Base-by-base conservation (phyloP, 2,329 filamentous ascomycete genomes). In the Escovopsis weberi region DNA sequence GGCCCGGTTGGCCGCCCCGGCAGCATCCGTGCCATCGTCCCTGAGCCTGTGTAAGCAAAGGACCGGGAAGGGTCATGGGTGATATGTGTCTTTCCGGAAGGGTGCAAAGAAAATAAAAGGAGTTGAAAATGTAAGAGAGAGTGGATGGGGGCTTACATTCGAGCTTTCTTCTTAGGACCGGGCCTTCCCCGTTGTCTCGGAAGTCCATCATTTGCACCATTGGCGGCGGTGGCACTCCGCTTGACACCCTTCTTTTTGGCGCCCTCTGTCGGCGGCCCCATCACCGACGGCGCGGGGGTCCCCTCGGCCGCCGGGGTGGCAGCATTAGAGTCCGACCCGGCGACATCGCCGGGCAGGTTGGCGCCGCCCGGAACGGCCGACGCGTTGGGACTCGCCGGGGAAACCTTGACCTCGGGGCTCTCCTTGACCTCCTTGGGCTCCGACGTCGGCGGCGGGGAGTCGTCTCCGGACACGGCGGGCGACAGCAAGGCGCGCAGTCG, bases 81-180 rank as follows among this genome's bases (percentile, higher is more conserved):
- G 19, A 23, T 15, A 15, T 15, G 15, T 15, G 15, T 15, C 15
- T 15, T 15, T 15, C 15, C 26, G 12, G 23, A 15, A 28, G 10
- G 26, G 26, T 26, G 33, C 33, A 45, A 43, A 32, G 34, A 12
- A 15, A 30, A 41, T 43, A 44, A 37, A 43, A 26, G 43, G 40
- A 37, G 37, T 19, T 37, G 28, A 33, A 6, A 42, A 34, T 33
- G 34, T 37, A 42, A 41, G 42, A 35, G 45, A 12, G 36, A 42
- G 15, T 15, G 15, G 26, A 40, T 23, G 42, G 32, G 37, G 28
- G 82, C 87, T 67, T 82, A 95, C 89, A 94, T 66, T 71, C 83
- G 80, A 50, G 84, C 80, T 68, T 93, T 94, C 77, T 95, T 94
- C 75, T 95, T 96, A 0, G 89, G 89, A 6, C 89, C 89, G 6